These are phyloP conservation scores for Tulasnella sp. DNA, from an alignment of 768 basidiomycete species.

Conservation along the genomic window DNA sequence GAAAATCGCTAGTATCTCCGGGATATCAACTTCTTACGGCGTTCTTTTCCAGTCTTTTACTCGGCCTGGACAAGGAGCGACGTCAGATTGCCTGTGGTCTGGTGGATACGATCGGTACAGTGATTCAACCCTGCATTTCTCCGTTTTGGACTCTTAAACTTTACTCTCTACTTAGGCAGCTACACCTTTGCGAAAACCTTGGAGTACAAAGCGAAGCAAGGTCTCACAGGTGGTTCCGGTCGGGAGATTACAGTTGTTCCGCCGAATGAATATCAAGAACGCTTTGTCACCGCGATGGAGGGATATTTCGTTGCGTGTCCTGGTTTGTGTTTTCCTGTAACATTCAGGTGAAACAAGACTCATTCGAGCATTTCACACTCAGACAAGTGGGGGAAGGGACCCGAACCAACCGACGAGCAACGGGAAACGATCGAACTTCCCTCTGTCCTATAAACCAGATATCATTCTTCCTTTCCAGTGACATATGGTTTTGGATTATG, in stretches of 20 bases:
- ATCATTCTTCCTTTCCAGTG: not conserved
- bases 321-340: conserved; percentile 30
- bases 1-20: conserved; percentile 18
- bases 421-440: not conserved
- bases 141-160: not conserved
- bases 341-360: not conserved
- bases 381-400: conserved; percentile 14
- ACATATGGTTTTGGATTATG: not conserved
- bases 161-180: conserved; percentile 39
- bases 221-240: conserved; percentile 41
- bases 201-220: conserved; percentile 77
- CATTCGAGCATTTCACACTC: not conserved
- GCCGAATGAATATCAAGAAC: conserved; percentile 65
- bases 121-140: not conserved
- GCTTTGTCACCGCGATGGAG: conserved; percentile 61
- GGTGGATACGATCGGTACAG: conserved; percentile 67
- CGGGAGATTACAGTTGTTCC: conserved; percentile 74
- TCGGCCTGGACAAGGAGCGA: conserved; percentile 56
- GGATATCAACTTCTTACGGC: not conserved
- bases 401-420: not conserved
- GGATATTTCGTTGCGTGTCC: conserved; percentile 69
- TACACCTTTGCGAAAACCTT: conserved; percentile 80
- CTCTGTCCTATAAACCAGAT: not conserved
- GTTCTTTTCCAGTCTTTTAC: conserved; percentile 40
- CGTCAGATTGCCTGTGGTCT: conserved; percentile 66